Conservation (phyloP, 192 early-diverging fungal species). For the Coemansia sp. region DNA sequence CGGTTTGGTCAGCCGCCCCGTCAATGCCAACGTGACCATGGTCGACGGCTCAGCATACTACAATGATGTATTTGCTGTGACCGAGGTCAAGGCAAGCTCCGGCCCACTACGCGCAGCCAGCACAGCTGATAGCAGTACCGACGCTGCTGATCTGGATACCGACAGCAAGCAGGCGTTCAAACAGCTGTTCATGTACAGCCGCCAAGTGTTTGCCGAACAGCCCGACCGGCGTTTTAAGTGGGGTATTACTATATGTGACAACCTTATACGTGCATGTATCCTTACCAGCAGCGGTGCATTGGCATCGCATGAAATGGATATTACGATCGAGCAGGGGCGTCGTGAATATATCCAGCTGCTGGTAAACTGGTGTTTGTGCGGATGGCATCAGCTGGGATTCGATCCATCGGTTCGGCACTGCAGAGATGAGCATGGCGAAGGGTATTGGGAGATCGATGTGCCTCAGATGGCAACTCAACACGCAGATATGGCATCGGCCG, state of each 20-base stretch:
- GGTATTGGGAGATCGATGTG: too few relatives aligned
- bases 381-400: conserved; percentile 2
- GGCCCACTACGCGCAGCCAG: too few relatives aligned
- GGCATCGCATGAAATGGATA: neutral
- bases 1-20: too few relatives aligned
- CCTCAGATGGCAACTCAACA: too few relatives aligned
- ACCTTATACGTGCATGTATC: neutral
- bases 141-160: too few relatives aligned
- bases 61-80: too few relatives aligned
- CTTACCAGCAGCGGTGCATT: neutral
- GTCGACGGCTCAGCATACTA: too few relatives aligned
- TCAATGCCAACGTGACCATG: too few relatives aligned
- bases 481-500: too few relatives aligned
- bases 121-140: too few relatives aligned
- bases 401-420: conserved; percentile 4
- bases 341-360: conserved; percentile 1
- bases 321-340: neutral
- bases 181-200: conserved; percentile 9
- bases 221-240: neutral
- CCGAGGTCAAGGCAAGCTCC: too few relatives aligned
- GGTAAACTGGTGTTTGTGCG: conserved; percentile 16
- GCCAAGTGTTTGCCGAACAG: conserved; percentile 10
- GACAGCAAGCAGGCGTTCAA: neutral
- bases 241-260: neutral
- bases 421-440: too few relatives aligned